phyloP scores from a whole-genome alignment of 2,329 filamentous ascomycete genomes.

The Talaromyces sp. region DNA sequence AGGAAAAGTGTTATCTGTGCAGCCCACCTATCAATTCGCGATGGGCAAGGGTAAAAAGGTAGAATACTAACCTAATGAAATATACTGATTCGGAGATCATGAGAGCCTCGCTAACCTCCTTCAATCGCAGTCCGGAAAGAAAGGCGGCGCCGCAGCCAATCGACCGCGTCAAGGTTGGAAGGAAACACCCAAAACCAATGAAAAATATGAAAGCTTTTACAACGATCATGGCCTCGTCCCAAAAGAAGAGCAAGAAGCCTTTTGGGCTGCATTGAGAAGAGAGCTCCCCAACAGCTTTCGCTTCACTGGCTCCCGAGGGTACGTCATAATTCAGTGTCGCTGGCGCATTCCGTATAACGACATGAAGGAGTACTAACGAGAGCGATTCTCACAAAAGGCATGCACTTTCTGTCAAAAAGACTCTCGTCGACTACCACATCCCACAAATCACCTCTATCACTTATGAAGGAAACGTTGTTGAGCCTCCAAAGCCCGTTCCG shows the following conservation, averaged over 20 bases:
- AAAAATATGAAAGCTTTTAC: conserved; percentile 82
- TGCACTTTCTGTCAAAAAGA: conserved; percentile 84
- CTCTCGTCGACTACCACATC: conserved; percentile 81
- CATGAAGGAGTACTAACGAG: background rate
- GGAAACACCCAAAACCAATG: conserved; percentile 71
- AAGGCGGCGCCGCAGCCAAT: conserved; percentile 34
- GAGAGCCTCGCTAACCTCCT: background rate
- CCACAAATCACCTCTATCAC: conserved; percentile 82
- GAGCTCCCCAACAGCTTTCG: conserved; percentile 96
- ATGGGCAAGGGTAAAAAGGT: conserved; percentile 18
- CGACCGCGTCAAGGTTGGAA: conserved; percentile 47
- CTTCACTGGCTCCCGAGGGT: conserved; percentile 93
- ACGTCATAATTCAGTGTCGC: conserved; percentile 25
- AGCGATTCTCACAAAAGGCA: conserved; percentile 52
- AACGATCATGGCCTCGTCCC: conserved; percentile 68
- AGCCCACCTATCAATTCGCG: background rate
- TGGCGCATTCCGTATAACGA: background rate
- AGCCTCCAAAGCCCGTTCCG: conserved; percentile 72
- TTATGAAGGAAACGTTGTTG: conserved; percentile 74
- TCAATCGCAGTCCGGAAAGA: conserved; percentile 12
- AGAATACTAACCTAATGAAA: background rate
- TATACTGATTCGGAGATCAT: background rate
- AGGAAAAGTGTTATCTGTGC: background rate
- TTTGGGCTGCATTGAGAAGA: conserved; percentile 76
- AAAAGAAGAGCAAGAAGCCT: conserved; percentile 70